Percentiles rank a stretch among this genome's conserved stretches.
These are phyloP conservation scores for Panellus pusillus DNA, from an alignment of 768 basidiomycete genomes.

Conservation along the genomic window DNA sequence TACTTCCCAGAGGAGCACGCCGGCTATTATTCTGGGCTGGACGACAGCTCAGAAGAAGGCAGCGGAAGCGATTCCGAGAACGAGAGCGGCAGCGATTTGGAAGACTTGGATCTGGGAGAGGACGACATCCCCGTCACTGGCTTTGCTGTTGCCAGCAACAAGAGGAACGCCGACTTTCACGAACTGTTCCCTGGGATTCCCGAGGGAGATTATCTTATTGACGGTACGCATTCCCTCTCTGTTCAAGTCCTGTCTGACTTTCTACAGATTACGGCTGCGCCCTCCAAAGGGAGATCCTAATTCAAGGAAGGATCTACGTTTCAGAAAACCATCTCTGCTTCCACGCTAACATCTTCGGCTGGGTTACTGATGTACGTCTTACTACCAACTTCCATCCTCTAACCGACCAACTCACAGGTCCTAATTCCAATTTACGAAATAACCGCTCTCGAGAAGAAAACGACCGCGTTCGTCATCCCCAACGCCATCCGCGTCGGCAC, in stretches of 20 bases:
- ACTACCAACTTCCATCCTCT: background rate
- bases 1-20: slow-evolving; percentile 22
- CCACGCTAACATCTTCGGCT: slow-evolving; percentile 98
- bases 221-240: slow-evolving; percentile 56
- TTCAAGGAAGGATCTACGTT: slow-evolving; percentile 94
- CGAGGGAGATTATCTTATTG: slow-evolving; percentile 96
- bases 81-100: slow-evolving; percentile 26
- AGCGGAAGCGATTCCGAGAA: slow-evolving; percentile 25
- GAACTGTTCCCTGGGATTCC: slow-evolving; percentile 86
- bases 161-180: slow-evolving; percentile 94
- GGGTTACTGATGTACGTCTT: slow-evolving; percentile 89
- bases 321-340: slow-evolving; percentile 99
- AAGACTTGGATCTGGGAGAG: slow-evolving; percentile 50
- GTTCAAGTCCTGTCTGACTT: background rate
- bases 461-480: slow-evolving; percentile 97
- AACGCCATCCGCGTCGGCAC: slow-evolving; percentile 94
- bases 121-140: slow-evolving; percentile 91
- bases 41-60: slow-evolving; percentile 26
- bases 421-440: slow-evolving; percentile 89
- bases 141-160: slow-evolving; percentile 95
- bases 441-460: slow-evolving; percentile 86
- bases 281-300: slow-evolving; percentile 90
- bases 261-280: slow-evolving; percentile 93
- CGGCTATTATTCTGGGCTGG: slow-evolving; percentile 29
- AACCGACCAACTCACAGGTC: slow-evolving; percentile 49